Percentiles rank a stretch among this genome's conserved stretches.
Evolutionary conservation across 768 basidiomycete genomes (phyloP).

Genomic region (Leccinum barrowsii): DNA sequence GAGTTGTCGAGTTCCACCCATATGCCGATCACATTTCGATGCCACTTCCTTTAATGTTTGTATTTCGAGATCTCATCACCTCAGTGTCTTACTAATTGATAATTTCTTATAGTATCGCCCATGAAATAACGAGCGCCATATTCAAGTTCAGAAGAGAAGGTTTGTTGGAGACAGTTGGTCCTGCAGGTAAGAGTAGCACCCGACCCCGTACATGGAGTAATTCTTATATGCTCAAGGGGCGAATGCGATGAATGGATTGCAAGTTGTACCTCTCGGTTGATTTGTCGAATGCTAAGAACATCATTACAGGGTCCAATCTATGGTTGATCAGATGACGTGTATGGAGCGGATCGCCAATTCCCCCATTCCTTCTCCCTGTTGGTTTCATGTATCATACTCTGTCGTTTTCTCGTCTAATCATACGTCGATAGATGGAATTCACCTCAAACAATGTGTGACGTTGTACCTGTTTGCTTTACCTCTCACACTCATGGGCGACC

Average conservation of each 20-base stretch:
- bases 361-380: conserved; percentile 75
- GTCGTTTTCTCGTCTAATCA: conserved; percentile 7
- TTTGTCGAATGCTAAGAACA: conserved; percentile 5
- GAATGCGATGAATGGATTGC: conserved; percentile 75
- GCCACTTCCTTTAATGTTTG: conserved; percentile 79
- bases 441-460: conserved; percentile 93
- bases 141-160: conserved; percentile 79
- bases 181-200: conserved; percentile 55
- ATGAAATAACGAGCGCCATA: conserved; percentile 68
- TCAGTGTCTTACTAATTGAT: background rate
- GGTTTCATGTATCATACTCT: conserved; percentile 20
- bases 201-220: background rate
- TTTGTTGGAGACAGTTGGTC: conserved; percentile 84
- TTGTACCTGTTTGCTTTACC: conserved; percentile 90
- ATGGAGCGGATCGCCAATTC: conserved; percentile 94
- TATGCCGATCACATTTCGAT: conserved; percentile 58
- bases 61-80: conserved; percentile 8
- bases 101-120: conserved; percentile 57
- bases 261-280: conserved; percentile 17
- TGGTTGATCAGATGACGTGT: conserved; percentile 80
- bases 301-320: conserved; percentile 57
- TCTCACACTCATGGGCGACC: conserved; percentile 75
- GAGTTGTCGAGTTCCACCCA: conserved; percentile 58
- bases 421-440: conserved; percentile 66
- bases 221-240: conserved; percentile 43